A percentile compares a stretch with the other conserved stretches of the same genome.
Evolutionary conservation across 208 protist genomes (phyloP).

Genomic region (Leishmania mexicana): DNA sequence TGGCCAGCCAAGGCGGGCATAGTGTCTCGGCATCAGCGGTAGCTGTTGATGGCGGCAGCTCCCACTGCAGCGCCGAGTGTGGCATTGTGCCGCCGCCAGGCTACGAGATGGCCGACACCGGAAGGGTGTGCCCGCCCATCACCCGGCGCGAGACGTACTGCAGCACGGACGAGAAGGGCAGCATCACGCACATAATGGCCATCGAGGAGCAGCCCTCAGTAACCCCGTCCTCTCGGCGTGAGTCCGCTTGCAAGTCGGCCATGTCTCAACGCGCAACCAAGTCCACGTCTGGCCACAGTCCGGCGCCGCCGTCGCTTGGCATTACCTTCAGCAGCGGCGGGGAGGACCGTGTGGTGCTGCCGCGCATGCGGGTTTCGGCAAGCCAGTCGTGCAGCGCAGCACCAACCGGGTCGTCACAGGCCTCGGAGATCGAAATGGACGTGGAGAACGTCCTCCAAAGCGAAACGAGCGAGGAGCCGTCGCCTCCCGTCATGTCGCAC

Average conservation of each 20-base stretch:
- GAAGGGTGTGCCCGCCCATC: slow-evolving; percentile 6
- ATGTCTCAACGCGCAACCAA: slow-evolving; percentile 1
- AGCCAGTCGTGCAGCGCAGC: slow-evolving; percentile 10
- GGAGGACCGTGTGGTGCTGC: slow-evolving; percentile 18
- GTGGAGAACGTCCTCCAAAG: slow-evolving; percentile 16
- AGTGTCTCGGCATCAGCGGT: neutral
- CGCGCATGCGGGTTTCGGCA: slow-evolving; percentile 6
- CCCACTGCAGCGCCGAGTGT: slow-evolving; percentile 18
- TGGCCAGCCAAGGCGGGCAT: neutral
- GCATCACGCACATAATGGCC: slow-evolving; percentile 26
- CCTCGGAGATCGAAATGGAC: slow-evolving; percentile 7
- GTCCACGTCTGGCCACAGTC: neutral
- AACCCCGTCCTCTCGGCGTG: slow-evolving; percentile 3
- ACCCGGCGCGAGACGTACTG: slow-evolving; percentile 12
- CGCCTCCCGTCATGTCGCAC: neutral
- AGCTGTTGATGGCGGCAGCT: neutral
- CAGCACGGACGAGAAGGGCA: slow-evolving; percentile 23
- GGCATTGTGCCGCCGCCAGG: slow-evolving; percentile 16
- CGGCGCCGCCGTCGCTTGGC: slow-evolving; percentile 10
- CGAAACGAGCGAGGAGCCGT: slow-evolving; percentile 11
- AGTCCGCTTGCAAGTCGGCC: slow-evolving; percentile 10
- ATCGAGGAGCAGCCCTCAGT: slow-evolving; percentile 26
- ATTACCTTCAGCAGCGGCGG: slow-evolving; percentile 6
- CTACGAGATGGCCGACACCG: slow-evolving; percentile 12
- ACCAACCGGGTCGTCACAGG: slow-evolving; percentile 5